Evolutionary conservation across 306 rosid species (phyloP).

Genomic region (Gleditsia sinensis): DNA sequence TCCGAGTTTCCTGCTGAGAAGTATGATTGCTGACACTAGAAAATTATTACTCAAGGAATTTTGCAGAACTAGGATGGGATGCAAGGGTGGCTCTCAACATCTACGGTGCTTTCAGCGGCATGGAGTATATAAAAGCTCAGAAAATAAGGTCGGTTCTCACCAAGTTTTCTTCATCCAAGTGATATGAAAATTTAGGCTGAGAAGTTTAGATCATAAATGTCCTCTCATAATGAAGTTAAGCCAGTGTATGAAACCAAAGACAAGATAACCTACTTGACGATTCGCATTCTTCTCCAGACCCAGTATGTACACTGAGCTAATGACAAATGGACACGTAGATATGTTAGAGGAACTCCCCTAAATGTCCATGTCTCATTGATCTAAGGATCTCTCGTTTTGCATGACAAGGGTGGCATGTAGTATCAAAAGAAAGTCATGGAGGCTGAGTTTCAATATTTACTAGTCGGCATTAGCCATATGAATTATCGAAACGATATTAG

Average conservation of each 20-base stretch:
- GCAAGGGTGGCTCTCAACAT: slow-evolving; percentile 78
- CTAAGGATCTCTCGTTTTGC: too few relatives aligned
- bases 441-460: too few relatives aligned
- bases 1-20: slow-evolving; percentile 24
- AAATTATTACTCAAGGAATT: slow-evolving; percentile 52
- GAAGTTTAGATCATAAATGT: not conserved
- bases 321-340: too few relatives aligned
- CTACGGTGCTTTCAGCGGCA: slow-evolving; percentile 76
- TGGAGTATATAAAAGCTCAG: slow-evolving; percentile 90
- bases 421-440: too few relatives aligned
- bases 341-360: too few relatives aligned
- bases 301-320: too few relatives aligned
- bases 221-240: not conserved
- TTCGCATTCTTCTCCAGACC: too few relatives aligned
- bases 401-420: too few relatives aligned
- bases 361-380: too few relatives aligned
- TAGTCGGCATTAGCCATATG: too few relatives aligned
- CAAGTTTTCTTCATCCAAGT: slow-evolving; percentile 15
- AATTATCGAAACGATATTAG: too few relatives aligned
- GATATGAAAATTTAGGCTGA: not conserved
- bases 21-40: slow-evolving; percentile 41
- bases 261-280: not conserved
- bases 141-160: slow-evolving; percentile 58
- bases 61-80: slow-evolving; percentile 88
- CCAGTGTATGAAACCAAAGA: not conserved